Base-by-base conservation (phyloP, 225 moss, liverwort and hornwort species). In the Bryum argenteum region DNA sequence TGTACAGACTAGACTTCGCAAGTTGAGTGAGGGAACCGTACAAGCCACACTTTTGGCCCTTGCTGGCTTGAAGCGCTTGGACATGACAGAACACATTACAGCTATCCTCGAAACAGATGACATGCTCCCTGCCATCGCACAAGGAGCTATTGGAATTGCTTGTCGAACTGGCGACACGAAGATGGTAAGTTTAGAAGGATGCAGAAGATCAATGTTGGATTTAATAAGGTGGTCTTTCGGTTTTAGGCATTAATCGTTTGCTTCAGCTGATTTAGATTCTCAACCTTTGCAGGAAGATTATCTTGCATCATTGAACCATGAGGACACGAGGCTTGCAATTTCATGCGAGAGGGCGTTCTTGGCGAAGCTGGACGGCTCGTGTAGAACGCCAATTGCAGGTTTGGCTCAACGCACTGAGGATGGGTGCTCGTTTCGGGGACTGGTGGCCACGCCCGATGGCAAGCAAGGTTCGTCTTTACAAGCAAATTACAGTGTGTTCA, bases 81-180 rank as follows among this genome's bases (percentile, higher is more conserved):
- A 89, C 48, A 93, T 93, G 93, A 91, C 89, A 11, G 75, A 93
- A 71, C 91, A 93, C 41, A 69, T 91, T 26, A 93, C 93, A 22
- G 47, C 87, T 24, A 81, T 89, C 71, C 88, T 93, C 19, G 81
- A 88, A 9, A 88, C 70, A 21, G 89, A 91, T 3, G 91, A 93
- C 64, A 93, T 91, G 93, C 84, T 93, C 10, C 93, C 93, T 61
- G 93, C 93, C 40, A 91, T 93, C 64, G 89, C 93, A 0, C 93
- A 91, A 77, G 93, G 93, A 52, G 93, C 89, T 21, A 93, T 93
- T 63, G 93, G 93, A 62, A 93, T 93, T 71, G 91, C 93, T 51
- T 93, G 93, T 74, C 79, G 93, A 72, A 77, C 85, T 42, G 80
- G 89, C 19, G 89, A 91, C 55, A 78, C 79, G 14, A 89, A 81